These are phyloP conservation scores for Phytopythium delawarense DNA, from an alignment of 352 stramenopile genomes.

Conservation along the genomic window DNA sequence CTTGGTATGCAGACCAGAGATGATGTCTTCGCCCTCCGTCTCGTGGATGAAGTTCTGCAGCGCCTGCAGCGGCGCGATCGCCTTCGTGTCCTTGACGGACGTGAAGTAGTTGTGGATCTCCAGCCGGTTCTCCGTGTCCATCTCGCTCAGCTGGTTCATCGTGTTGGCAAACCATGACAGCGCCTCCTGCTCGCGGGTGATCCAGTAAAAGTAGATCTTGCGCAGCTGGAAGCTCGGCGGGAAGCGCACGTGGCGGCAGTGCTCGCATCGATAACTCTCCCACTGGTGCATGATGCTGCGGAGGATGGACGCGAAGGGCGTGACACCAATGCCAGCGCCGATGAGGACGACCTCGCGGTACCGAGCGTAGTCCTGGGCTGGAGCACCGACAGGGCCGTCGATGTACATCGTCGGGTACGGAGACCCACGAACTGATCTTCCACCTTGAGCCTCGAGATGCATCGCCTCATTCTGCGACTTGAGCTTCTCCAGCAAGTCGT, in stretches of 20 bases:
- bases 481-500: slow-evolving; percentile 39
- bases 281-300: slow-evolving; percentile 65
- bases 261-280: slow-evolving; percentile 48
- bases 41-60: slow-evolving; percentile 76
- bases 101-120: slow-evolving; percentile 87
- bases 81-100: slow-evolving; percentile 53
- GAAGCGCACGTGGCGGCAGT: slow-evolving; percentile 54
- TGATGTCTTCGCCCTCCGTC: slow-evolving; percentile 59
- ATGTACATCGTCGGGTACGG: slow-evolving; percentile 50
- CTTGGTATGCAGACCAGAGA: slow-evolving; percentile 67
- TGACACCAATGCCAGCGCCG: slow-evolving; percentile 67
- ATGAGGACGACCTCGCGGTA: slow-evolving; percentile 66
- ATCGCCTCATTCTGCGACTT: slow-evolving; percentile 20
- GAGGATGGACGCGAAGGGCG: slow-evolving; percentile 68
- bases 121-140: slow-evolving; percentile 69
- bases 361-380: slow-evolving; percentile 55
- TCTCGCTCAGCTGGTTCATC: slow-evolving; percentile 74
- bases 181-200: slow-evolving; percentile 64
- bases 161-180: slow-evolving; percentile 79
- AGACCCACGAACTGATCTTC: slow-evolving; percentile 12
- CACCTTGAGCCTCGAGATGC: slow-evolving; percentile 23
- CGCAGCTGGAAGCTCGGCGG: slow-evolving; percentile 58
- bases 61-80: slow-evolving; percentile 53
- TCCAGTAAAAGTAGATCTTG: slow-evolving; percentile 88
- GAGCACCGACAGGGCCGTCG: slow-evolving; percentile 54